These are phyloP conservation scores for Astrothelium subdiscretum DNA, from an alignment of 495 filamentous ascomycete species.

Conservation along the genomic window DNA sequence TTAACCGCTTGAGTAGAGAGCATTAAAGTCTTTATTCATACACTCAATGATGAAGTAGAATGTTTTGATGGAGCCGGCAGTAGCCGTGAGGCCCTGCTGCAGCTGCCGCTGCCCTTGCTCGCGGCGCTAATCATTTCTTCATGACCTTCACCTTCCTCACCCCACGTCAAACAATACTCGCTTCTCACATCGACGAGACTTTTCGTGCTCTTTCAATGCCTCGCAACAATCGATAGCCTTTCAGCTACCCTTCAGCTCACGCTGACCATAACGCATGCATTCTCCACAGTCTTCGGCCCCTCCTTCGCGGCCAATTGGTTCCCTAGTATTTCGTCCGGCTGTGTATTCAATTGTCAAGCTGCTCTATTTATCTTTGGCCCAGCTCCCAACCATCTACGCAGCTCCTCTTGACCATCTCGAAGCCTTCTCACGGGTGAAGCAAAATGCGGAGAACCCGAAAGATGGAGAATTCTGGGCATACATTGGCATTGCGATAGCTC, in stretches of 20 bases:
- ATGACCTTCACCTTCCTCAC: background rate
- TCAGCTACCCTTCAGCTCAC: background rate
- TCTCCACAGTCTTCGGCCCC: background rate
- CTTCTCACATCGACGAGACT: background rate
- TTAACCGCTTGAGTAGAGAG: background rate
- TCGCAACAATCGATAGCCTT: background rate
- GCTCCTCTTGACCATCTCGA: background rate
- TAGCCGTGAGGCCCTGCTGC: too few species aligned
- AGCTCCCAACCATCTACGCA: background rate
- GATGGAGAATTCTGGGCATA: constrained; percentile 60
- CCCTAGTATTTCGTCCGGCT: background rate
- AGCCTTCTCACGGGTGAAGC: background rate
- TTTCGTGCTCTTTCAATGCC: background rate
- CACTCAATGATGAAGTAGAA: background rate
- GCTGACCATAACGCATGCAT: background rate
- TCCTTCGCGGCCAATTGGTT: background rate
- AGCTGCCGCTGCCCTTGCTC: background rate
- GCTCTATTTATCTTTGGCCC: background rate
- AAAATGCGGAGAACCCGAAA: constrained; percentile 14
- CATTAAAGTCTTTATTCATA: background rate
- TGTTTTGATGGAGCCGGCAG: too few species aligned
- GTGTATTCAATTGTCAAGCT: background rate
- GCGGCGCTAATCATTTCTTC: background rate
- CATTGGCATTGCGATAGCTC: constrained; percentile 51
- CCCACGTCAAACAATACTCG: background rate